A percentile compares a stretch with the other conserved stretches of the same genome.
Evolutionary conservation across 768 basidiomycete species (phyloP).

Genomic region (Trichaptum fuscoviolaceum): DNA sequence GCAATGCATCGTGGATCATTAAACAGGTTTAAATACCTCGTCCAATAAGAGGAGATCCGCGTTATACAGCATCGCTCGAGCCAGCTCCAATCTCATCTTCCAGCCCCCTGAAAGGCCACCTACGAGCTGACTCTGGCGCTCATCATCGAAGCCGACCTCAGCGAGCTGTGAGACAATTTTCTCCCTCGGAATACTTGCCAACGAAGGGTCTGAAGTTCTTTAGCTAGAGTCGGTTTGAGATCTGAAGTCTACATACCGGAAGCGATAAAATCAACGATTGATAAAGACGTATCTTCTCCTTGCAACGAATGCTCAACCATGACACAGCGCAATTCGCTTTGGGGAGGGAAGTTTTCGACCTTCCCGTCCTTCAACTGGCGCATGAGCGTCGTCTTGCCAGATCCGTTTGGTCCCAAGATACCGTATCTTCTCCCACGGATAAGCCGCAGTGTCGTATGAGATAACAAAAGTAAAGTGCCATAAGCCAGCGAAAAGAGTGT

Average conservation of each 20-base stretch:
- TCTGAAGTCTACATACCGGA: slow-evolving; percentile 47
- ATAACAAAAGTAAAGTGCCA: slow-evolving; percentile 88
- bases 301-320: slow-evolving; percentile 98
- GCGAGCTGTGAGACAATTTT: slow-evolving; percentile 75
- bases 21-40: slow-evolving; percentile 44
- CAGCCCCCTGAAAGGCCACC: slow-evolving; percentile 93
- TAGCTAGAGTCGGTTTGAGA: not conserved
- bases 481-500: slow-evolving; percentile 95
- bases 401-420: slow-evolving; percentile 93
- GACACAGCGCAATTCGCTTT: slow-evolving; percentile 77
- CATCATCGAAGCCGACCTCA: slow-evolving; percentile 90
- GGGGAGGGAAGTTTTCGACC: slow-evolving; percentile 93
- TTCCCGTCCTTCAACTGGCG: slow-evolving; percentile 93
- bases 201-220: slow-evolving; percentile 52
- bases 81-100: slow-evolving; percentile 99
- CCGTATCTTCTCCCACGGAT: slow-evolving; percentile 91
- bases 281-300: slow-evolving; percentile 81
- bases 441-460: slow-evolving; percentile 87
- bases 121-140: slow-evolving; percentile 77
- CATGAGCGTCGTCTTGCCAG: slow-evolving; percentile 94
- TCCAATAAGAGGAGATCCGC: slow-evolving; percentile 82
- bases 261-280: slow-evolving; percentile 87
- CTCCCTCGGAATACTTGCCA: slow-evolving; percentile 54
- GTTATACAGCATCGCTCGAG: slow-evolving; percentile 94
- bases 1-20: slow-evolving; percentile 8